phyloP scores from a whole-genome alignment of 345 rosid species.

The Eucalyptus leucophloia region DNA sequence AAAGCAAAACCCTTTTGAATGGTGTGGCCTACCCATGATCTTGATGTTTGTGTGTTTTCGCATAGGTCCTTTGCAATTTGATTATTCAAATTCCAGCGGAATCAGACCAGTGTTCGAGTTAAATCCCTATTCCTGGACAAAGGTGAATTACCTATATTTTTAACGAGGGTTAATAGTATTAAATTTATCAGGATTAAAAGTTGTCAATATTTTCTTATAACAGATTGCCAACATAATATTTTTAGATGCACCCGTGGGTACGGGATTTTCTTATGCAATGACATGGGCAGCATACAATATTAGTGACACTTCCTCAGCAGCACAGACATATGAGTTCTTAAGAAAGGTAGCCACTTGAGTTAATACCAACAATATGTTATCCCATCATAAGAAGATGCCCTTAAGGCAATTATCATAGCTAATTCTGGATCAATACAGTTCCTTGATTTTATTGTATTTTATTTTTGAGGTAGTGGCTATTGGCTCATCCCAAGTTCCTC shows the following conservation, averaged over 20 bases:
- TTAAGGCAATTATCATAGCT: not conserved
- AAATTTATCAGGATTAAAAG: not conserved
- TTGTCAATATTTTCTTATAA: not conserved
- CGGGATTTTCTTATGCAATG: constrained; percentile 24
- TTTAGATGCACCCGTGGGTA: constrained; percentile 17
- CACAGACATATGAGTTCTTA: not conserved
- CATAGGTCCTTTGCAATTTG: constrained; percentile 16
- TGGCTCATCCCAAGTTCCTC: constrained; percentile 7
- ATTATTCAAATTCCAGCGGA: not conserved
- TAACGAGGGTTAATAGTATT: not conserved
- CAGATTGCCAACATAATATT: constrained; percentile 20
- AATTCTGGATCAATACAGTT: not conserved
- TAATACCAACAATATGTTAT: not conserved
- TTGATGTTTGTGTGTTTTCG: not conserved
- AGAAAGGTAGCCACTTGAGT: constrained; percentile 4
- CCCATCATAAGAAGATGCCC: not conserved
- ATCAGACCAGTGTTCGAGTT: not conserved
- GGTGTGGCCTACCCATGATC: not conserved
- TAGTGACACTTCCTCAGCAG: not conserved
- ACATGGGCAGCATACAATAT: not conserved
- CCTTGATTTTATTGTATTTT: not conserved
- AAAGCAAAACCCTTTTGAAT: too few species aligned
- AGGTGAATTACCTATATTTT: not conserved
- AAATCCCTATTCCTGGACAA: constrained; percentile 18
- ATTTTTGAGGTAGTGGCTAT: constrained; percentile 8